Percentiles rank a stretch among this genome's conserved stretches.
Evolutionary conservation across 2,329 filamentous ascomycete genomes (phyloP).

Genomic region (Escovopsis sp.): DNA sequence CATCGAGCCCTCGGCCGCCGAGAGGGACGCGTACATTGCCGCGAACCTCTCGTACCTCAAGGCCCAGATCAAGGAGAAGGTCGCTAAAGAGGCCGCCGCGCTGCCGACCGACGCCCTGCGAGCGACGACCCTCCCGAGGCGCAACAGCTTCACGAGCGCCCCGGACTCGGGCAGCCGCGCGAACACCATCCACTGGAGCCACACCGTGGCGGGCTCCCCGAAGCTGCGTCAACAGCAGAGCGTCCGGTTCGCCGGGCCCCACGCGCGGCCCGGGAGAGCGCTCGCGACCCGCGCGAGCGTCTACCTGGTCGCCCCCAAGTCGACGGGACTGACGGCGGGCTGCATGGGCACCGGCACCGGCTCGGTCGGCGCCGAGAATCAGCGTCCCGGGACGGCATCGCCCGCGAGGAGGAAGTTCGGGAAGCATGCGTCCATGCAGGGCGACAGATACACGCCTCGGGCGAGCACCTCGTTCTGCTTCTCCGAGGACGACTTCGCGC

Average conservation of each 20-base stretch:
- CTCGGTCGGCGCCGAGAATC: neutral
- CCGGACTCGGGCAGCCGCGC: constrained; percentile 6
- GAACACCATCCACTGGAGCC: constrained; percentile 9
- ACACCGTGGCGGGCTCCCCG: constrained; percentile 4
- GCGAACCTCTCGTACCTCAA: constrained; percentile 45
- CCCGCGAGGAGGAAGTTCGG: neutral
- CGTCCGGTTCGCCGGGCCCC: constrained; percentile 35
- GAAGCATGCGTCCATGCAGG: neutral
- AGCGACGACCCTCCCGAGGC: constrained; percentile 8
- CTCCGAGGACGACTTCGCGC: constrained; percentile 32
- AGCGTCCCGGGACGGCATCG: neutral
- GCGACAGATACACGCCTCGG: constrained; percentile 7
- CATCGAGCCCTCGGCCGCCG: constrained; percentile 33
- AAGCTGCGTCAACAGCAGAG: constrained; percentile 33
- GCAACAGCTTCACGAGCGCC: constrained; percentile 10
- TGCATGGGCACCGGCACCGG: neutral
- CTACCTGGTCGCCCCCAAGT: constrained; percentile 7
- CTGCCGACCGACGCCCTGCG: constrained; percentile 12
- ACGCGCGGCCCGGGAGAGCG: constrained; percentile 14
- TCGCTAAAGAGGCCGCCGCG: constrained; percentile 6
- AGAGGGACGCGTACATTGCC: constrained; percentile 47
- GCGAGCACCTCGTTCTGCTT: constrained; percentile 29
- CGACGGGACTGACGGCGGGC: neutral
- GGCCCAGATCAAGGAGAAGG: constrained; percentile 31
- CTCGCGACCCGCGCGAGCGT: constrained; percentile 17